phyloP scores from a whole-genome alignment of 176 grass and related monocot genomes.

The Zoysia pacifica region DNA sequence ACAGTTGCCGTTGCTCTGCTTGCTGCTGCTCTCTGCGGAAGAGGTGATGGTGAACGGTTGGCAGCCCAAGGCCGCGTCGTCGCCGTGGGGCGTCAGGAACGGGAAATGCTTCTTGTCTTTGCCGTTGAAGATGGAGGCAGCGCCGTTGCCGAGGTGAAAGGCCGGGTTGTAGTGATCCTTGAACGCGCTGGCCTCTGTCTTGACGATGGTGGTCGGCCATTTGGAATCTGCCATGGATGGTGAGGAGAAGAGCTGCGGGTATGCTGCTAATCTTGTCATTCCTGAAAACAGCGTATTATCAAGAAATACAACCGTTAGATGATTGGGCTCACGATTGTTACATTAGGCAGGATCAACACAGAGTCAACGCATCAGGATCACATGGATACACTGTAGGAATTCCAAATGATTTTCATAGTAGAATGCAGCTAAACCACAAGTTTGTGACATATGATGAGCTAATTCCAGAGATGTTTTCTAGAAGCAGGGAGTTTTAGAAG shows the following conservation, averaged over 20 bases:
- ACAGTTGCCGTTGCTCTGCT: constrained; percentile 60
- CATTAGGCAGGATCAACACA: not conserved
- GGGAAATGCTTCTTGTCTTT: constrained; percentile 63
- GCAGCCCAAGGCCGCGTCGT: not conserved
- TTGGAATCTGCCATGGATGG: constrained; percentile 50
- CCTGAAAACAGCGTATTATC: constrained; percentile 31
- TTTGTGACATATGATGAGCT: not conserved
- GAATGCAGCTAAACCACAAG: not conserved
- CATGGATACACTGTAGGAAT: not conserved
- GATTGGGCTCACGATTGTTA: not conserved
- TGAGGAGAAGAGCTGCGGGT: constrained; percentile 54
- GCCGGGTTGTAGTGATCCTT: constrained; percentile 49
- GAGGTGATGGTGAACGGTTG: constrained; percentile 59
- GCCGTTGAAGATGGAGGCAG: constrained; percentile 27
- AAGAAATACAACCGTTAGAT: constrained; percentile 16
- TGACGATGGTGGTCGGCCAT: constrained; percentile 46
- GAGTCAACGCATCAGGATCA: not conserved
- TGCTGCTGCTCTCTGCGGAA: constrained; percentile 59
- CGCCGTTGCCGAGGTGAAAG: constrained; percentile 30
- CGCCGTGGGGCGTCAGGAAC: constrained; percentile 38
- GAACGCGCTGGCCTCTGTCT: constrained; percentile 46
- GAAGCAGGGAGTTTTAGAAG: not conserved
- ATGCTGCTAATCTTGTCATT: constrained; percentile 49
- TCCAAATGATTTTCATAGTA: not conserved
- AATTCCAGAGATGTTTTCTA: not conserved